Evolutionary conservation across 2,329 filamentous ascomycete species (phyloP).

Genomic region (Clonostachys rhizophaga): DNA sequence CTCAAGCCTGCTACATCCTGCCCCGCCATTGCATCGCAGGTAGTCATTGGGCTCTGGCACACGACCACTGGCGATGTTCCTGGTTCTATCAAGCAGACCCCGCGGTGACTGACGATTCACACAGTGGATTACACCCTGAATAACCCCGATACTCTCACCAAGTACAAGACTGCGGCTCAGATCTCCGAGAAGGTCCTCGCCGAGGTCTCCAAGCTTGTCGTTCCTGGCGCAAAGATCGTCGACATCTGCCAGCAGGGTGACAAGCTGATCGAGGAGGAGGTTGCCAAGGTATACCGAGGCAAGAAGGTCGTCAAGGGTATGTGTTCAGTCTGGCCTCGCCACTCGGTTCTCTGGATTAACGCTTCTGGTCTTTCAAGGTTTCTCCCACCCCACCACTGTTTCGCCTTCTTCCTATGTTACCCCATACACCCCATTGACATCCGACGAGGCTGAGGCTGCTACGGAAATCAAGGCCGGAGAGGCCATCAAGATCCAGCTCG

Average conservation of each 20-base stretch:
- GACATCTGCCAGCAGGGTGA: constrained; percentile 95
- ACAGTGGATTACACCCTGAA: constrained; percentile 76
- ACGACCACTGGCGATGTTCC: too few relatives aligned
- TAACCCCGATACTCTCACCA: constrained; percentile 93
- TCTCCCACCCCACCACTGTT: constrained; percentile 90
- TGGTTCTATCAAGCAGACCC: too few relatives aligned
- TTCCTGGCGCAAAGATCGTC: constrained; percentile 87
- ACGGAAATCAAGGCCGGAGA: constrained; percentile 79
- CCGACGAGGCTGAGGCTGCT: constrained; percentile 80
- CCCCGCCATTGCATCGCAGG: too few relatives aligned
- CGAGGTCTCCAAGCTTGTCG: constrained; percentile 68
- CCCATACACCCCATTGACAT: constrained; percentile 87
- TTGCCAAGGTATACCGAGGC: constrained; percentile 94
- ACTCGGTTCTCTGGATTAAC: not conserved
- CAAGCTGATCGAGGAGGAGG: constrained; percentile 88
- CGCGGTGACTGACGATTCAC: too few relatives aligned
- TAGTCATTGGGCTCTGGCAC: too few relatives aligned
- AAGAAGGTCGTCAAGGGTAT: constrained; percentile 93
- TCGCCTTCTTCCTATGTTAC: constrained; percentile 93
- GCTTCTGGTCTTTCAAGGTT: constrained; percentile 45
- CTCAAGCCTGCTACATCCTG: too few relatives aligned
- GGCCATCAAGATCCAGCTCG: constrained; percentile 96
- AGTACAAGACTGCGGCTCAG: constrained; percentile 95
- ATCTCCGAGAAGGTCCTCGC: constrained; percentile 96
- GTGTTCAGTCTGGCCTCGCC: constrained; percentile 14